These are phyloP conservation scores for Erythrobasidium hasegawianum DNA, from an alignment of 1,284 basidiomycete species.

Conservation along the genomic window DNA sequence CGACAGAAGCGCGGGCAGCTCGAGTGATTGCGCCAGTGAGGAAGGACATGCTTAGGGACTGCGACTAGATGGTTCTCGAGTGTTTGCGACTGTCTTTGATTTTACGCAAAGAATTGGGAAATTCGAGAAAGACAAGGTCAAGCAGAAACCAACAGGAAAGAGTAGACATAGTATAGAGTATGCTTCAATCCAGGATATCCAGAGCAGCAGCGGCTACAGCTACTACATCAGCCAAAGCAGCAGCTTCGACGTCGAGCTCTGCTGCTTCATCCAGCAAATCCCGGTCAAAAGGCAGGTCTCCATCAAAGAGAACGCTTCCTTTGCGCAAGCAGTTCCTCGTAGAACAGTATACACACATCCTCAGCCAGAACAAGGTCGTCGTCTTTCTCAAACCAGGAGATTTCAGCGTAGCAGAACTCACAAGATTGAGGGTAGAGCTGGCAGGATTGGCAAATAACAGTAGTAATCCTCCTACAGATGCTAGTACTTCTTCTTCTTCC, in stretches of 20 bases:
- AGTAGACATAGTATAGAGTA: too few relatives aligned
- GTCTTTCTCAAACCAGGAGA: conserved; percentile 52
- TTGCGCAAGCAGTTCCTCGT: conserved; percentile 51
- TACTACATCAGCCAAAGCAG: background rate
- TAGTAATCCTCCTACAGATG: too few relatives aligned
- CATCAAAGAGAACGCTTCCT: conserved; percentile 29
- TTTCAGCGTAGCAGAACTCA: conserved; percentile 48
- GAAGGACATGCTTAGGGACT: conserved; percentile 21
- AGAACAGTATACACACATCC: conserved; percentile 49
- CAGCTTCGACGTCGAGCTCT: background rate
- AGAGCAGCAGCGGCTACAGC: too few relatives aligned
- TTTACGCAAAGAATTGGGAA: too few relatives aligned
- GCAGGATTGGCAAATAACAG: conserved; percentile 40
- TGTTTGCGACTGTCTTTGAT: too few relatives aligned
- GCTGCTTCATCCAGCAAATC: too few relatives aligned
- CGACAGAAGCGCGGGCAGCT: conserved; percentile 24
- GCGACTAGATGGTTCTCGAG: too few relatives aligned
- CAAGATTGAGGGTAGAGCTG: conserved; percentile 47
- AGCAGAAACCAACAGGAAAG: too few relatives aligned
- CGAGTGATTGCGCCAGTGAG: conserved; percentile 31
- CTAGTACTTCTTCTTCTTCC: too few relatives aligned
- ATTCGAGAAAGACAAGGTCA: too few relatives aligned
- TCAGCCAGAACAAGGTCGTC: conserved; percentile 47
- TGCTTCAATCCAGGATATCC: too few relatives aligned
- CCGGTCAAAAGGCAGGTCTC: background rate